Evolutionary conservation across 1,139 yeast species (phyloP).

Genomic region (Pichia sp.): DNA sequence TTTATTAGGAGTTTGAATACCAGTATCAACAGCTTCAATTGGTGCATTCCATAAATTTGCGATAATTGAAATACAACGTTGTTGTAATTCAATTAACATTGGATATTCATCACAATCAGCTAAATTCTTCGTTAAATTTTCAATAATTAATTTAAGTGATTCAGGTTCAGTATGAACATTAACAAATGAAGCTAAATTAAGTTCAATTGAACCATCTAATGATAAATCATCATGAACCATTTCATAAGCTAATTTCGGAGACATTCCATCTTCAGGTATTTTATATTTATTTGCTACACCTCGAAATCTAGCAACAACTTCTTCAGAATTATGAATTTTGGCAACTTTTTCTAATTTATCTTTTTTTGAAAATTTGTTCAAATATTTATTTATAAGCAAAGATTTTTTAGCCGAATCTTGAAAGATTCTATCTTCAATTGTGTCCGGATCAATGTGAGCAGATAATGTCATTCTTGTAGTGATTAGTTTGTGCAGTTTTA

Average conservation of each 20-base stretch:
- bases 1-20: constrained; percentile 13
- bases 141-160: constrained; percentile 48
- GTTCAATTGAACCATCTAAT: constrained; percentile 77
- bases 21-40: constrained; percentile 22
- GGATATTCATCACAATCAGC: constrained; percentile 96
- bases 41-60: constrained; percentile 82
- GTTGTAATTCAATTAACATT: constrained; percentile 69
- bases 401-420: constrained; percentile 17
- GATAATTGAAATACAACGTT: constrained; percentile 75
- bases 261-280: constrained; percentile 54
- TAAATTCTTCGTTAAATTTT: constrained; percentile 77
- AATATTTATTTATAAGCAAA: constrained; percentile 19
- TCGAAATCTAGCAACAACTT: constrained; percentile 23
- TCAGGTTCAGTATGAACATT: constrained; percentile 60
- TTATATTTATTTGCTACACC: constrained; percentile 41
- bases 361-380: constrained; percentile 13
- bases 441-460: constrained; percentile 36
- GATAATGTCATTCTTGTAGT: constrained; percentile 35
- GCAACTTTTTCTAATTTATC: neutral
- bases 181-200: constrained; percentile 86
- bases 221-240: constrained; percentile 67
- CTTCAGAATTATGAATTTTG: neutral
- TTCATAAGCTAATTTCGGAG: constrained; percentile 49
- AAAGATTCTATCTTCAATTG: constrained; percentile 33
- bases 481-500: neutral